Percentiles rank a stretch among this genome's conserved stretches.
These are phyloP conservation scores for Paramyrothecium roridum DNA, from an alignment of 2,329 filamentous ascomycete genomes.

Conservation along the genomic window DNA sequence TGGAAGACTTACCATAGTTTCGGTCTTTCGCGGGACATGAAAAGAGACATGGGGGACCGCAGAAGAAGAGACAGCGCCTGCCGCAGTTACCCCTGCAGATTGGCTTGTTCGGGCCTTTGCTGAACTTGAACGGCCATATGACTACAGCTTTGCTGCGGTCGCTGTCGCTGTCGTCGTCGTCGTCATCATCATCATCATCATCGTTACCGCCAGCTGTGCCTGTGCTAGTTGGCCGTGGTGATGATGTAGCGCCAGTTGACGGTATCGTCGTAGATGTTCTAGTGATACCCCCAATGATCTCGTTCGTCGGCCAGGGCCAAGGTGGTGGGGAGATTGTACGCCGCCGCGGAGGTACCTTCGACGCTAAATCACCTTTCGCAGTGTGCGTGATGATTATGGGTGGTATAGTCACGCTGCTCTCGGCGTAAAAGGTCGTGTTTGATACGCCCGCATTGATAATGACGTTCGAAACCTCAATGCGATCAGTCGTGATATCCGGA, in stretches of 20 bases:
- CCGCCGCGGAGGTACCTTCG: background rate
- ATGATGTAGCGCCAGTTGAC: constrained; percentile 11
- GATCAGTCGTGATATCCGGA: background rate
- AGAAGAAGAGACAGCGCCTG: background rate
- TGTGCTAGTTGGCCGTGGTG: background rate
- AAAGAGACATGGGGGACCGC: background rate
- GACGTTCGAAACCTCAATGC: background rate
- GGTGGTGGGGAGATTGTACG: constrained; percentile 8
- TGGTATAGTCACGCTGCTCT: background rate
- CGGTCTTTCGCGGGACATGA: background rate
- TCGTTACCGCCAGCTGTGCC: background rate
- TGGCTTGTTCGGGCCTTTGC: background rate
- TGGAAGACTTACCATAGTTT: background rate
- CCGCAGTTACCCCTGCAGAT: background rate
- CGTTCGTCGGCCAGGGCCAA: constrained; percentile 8
- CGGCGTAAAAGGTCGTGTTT: background rate
- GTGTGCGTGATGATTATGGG: background rate
- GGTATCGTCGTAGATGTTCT: background rate
- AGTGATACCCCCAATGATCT: too few species aligned
- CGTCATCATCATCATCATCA: background rate
- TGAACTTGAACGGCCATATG: background rate
- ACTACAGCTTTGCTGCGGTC: background rate
- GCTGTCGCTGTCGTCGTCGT: background rate
- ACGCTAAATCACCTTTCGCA: background rate
- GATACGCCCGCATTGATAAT: background rate